Evolutionary conservation across 768 basidiomycete genomes (phyloP), one percentile per base, ranked within the genome.

Genomic region (Xerocomus brunneocitrinus): DNA sequence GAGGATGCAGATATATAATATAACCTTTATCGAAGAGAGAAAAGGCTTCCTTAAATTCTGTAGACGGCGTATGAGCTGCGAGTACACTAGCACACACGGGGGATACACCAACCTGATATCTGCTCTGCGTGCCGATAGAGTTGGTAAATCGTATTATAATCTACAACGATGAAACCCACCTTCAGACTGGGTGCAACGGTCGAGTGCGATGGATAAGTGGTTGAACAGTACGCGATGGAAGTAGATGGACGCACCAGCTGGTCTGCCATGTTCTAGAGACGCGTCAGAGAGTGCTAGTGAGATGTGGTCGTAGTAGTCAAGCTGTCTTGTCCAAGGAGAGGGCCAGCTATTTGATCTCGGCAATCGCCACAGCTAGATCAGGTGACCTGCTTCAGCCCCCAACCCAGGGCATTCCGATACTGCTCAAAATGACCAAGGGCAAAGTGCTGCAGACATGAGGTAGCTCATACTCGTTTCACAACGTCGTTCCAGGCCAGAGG

Each of bases 41-140:
- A 77, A 98, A 98, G 47, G 95, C 95, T 78, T 98, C 95, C 81
- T 95, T 98, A 84, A 95, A 98, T 74, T 95, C 93, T 91, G 68
- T 28, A 42, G 44, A n/a, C 32, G 22, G n/a, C 27, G 41, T 38
- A 55, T 55, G 48, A 59, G 46, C 35, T 31, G 13, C 34, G 30
- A 34, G 43, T n/a, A 48, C 45, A 49, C 27, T 13, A 10, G 32
- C 32, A 32, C 35, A 28, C 46, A 12, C 30, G 44, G 44, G 19
- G 32, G 43, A 55, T 39, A 14, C 34, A 72, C 84, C 43, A 66
- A 91, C 92, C 92, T 65, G 91, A 83, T 64, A 95, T 91, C 79
- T 94, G 91, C 71, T 95, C 92, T 95, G 68, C 31, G 58, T 13
- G n/a, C 53, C 46, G 35, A 40, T 25, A 34, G 43, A 34, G 42